A percentile compares a stretch with the other conserved stretches of the same genome.
Evolutionary conservation across 2,329 filamentous ascomycete genomes (phyloP).

Genomic region (Trichoderma sp.): DNA sequence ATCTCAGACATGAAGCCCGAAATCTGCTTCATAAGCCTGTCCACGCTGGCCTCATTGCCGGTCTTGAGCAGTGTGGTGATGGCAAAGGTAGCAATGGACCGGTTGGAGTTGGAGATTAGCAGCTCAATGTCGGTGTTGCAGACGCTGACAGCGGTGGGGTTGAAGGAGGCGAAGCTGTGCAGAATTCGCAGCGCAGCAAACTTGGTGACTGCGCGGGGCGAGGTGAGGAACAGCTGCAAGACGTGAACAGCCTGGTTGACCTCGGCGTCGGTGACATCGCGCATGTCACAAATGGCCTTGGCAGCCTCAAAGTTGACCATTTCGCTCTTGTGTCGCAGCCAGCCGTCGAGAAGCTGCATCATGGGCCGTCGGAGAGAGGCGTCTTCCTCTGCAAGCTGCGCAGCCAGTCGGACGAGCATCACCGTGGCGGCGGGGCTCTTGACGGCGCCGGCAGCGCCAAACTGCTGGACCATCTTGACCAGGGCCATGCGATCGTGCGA

Average conservation of each 20-base stretch:
- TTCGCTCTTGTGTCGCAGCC: constrained; percentile 97
- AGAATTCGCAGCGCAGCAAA: constrained; percentile 96
- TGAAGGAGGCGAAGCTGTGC: constrained; percentile 95
- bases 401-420: constrained; percentile 87
- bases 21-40: constrained; percentile 98
- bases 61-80: constrained; percentile 98
- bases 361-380: constrained; percentile 86
- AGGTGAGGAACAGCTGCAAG: constrained; percentile 94
- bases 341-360: constrained; percentile 95
- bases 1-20: constrained; percentile 98
- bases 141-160: constrained; percentile 84
- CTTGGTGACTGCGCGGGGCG: constrained; percentile 92
- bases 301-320: constrained; percentile 99
- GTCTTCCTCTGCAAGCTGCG: constrained; percentile 93
- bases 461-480: constrained; percentile 99
- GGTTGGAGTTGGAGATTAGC: constrained; percentile 94
- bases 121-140: constrained; percentile 98
- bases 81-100: constrained; percentile 96
- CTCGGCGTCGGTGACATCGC: constrained; percentile 88
- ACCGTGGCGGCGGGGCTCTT: constrained; percentile 94
- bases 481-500: constrained; percentile 96
- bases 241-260: constrained; percentile 91
- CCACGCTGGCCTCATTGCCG: constrained; percentile 94
- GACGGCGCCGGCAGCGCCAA: constrained; percentile 84
- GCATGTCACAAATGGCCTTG: constrained; percentile 95